These are phyloP conservation scores for Hygrophorus russula DNA, from an alignment of 768 basidiomycete genomes.

Conservation along the genomic window DNA sequence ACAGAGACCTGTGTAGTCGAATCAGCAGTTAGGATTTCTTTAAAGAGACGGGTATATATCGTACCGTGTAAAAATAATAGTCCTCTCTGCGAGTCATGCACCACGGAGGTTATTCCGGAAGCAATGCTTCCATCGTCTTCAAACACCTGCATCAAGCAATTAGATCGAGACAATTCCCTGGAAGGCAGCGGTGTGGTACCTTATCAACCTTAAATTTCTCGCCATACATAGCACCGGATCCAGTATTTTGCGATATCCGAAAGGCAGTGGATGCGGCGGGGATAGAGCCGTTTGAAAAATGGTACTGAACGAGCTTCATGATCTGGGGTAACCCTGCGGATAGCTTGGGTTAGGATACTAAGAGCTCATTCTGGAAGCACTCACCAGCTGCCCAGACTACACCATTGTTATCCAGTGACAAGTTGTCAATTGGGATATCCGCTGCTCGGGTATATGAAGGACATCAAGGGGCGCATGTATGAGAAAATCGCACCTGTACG, in stretches of 20 bases:
- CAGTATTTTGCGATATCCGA: constrained; percentile 42
- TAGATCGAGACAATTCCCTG: constrained; percentile 4
- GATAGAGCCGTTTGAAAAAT: constrained; percentile 30
- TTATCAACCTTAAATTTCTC: constrained; percentile 50
- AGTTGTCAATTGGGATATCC: constrained; percentile 48
- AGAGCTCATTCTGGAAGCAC: constrained; percentile 2
- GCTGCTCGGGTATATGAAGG: constrained; percentile 10
- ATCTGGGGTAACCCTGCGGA: constrained; percentile 31
- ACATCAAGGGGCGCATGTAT: constrained; percentile 1
- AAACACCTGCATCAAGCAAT: constrained; percentile 35
- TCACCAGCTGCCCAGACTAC: constrained; percentile 53
- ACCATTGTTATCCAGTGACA: constrained; percentile 47
- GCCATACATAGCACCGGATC: constrained; percentile 40
- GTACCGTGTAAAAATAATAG: constrained; percentile 50
- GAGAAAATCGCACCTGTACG: constrained; percentile 29
- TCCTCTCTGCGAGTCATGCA: constrained; percentile 38
- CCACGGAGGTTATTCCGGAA: constrained; percentile 45
- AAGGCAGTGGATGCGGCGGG: constrained; percentile 37
- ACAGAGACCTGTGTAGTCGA: constrained; percentile 15
- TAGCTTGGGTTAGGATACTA: neutral
- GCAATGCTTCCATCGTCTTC: constrained; percentile 54
- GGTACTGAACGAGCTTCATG: constrained; percentile 22
- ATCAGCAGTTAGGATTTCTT: neutral
- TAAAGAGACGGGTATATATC: constrained; percentile 7
- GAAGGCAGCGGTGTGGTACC: constrained; percentile 19